A percentile compares a stretch with the other conserved stretches of the same genome.
Evolutionary conservation across 139 green algal species (phyloP).

Genomic region (Micractinium sp.): DNA sequence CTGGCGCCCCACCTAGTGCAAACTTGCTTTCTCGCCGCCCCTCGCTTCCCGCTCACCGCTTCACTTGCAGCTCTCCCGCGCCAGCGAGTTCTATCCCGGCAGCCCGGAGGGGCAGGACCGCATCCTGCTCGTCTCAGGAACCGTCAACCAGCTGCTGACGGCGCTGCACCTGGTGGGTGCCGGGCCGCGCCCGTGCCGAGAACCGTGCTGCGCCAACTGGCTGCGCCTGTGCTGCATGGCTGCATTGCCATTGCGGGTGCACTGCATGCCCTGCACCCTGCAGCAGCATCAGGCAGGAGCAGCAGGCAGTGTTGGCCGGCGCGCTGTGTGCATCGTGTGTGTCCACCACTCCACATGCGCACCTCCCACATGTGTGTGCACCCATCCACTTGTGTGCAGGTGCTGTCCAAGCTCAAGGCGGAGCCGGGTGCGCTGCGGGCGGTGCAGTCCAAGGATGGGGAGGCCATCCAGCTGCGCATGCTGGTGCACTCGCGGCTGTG

Average conservation of each 20-base stretch:
- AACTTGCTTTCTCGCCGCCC: background rate
- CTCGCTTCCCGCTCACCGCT: constrained; percentile 36
- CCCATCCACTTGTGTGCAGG: too few relatives aligned
- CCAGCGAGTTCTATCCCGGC: constrained; percentile 66
- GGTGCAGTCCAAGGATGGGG: constrained; percentile 28
- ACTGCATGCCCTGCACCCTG: too few relatives aligned
- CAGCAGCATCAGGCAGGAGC: too few relatives aligned
- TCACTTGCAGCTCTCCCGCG: constrained; percentile 47
- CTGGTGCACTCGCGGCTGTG: constrained; percentile 81
- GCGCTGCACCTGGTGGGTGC: constrained; percentile 80
- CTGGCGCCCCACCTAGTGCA: too few relatives aligned
- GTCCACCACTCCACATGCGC: too few relatives aligned
- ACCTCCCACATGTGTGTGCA: too few relatives aligned
- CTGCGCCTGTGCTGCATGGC: too few relatives aligned
- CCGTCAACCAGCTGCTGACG: constrained; percentile 73
- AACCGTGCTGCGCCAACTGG: too few relatives aligned
- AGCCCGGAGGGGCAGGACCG: constrained; percentile 62
- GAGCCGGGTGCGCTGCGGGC: constrained; percentile 42
- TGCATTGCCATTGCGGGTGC: too few relatives aligned
- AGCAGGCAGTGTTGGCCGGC: too few relatives aligned
- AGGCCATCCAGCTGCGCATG: constrained; percentile 59
- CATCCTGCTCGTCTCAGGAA: constrained; percentile 78
- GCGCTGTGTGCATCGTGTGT: too few relatives aligned
- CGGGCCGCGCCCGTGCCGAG: too few relatives aligned
- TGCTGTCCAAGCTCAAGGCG: constrained; percentile 73